Conservation (phyloP, 2,329 filamentous ascomycete species). For the Cercospora sp. region DNA sequence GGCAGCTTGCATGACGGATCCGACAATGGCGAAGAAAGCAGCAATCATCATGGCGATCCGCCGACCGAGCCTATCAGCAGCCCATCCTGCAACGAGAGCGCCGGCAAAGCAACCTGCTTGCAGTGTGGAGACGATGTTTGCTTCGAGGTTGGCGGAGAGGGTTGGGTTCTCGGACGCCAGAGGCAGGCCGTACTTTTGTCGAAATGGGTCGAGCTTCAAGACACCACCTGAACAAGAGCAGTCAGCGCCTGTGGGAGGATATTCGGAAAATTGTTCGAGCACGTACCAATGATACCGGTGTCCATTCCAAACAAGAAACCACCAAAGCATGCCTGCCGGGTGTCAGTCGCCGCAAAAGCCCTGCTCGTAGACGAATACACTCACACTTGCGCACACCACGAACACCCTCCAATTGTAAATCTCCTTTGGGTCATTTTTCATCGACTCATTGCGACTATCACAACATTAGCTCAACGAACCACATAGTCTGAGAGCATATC, state of each 20-base stretch:
- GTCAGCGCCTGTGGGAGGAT: neutral
- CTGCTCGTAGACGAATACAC: slow-evolving; percentile 47
- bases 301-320: slow-evolving; percentile 68
- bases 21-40: slow-evolving; percentile 60
- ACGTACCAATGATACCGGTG: slow-evolving; percentile 60
- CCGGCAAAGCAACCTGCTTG: slow-evolving; percentile 71
- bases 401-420: slow-evolving; percentile 72
- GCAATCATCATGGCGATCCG: slow-evolving; percentile 67
- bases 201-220: slow-evolving; percentile 60
- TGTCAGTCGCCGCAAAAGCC: slow-evolving; percentile 26
- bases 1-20: slow-evolving; percentile 70
- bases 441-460: slow-evolving; percentile 63
- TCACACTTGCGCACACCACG: slow-evolving; percentile 58
- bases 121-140: slow-evolving; percentile 71
- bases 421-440: slow-evolving; percentile 65
- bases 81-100: slow-evolving; percentile 67
- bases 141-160: slow-evolving; percentile 27
- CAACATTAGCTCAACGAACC: neutral
- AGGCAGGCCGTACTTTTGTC: slow-evolving; percentile 56
- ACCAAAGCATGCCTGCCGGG: slow-evolving; percentile 59
- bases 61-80: slow-evolving; percentile 69
- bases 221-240: slow-evolving; percentile 51
- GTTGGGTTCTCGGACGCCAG: slow-evolving; percentile 27
- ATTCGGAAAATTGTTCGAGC: neutral
- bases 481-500: neutral